phyloP scores from a whole-genome alignment of 2,329 filamentous ascomycete species.

The Trichophyton equinum region DNA sequence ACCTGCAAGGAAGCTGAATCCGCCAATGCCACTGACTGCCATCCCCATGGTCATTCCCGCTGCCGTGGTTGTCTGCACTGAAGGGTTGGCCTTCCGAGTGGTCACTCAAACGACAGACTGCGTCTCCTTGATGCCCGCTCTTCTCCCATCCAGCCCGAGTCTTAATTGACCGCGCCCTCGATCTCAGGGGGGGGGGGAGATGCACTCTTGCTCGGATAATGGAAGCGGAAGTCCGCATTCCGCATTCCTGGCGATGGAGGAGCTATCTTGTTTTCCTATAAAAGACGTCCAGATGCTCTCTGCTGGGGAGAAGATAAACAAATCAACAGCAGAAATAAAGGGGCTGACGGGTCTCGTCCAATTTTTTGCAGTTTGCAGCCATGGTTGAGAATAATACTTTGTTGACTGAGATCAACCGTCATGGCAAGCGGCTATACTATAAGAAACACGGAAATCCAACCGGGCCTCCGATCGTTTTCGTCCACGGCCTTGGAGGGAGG shows the following conservation, averaged over 20 bases:
- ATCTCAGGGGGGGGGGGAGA: neutral
- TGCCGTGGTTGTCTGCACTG: neutral
- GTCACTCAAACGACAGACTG: neutral
- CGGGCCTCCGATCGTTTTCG: constrained; percentile 34
- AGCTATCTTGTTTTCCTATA: neutral
- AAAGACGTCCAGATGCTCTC: neutral
- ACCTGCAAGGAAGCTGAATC: too few species aligned
- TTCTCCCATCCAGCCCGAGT: neutral
- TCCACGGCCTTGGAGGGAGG: constrained; percentile 44
- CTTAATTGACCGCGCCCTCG: neutral
- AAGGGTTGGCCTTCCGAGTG: neutral
- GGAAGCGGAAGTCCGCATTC: constrained; percentile 1
- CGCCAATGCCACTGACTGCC: neutral
- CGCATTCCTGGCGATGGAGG: neutral
- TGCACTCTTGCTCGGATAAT: neutral
- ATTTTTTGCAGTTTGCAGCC: neutral
- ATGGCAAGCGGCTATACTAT: constrained; percentile 33
- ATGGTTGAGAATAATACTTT: neutral
- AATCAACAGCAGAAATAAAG: neutral
- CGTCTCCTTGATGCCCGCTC: neutral
- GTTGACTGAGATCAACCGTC: constrained; percentile 17
- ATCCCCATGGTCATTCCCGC: neutral
- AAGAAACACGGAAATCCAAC: constrained; percentile 18
- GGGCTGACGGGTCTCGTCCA: neutral
- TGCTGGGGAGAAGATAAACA: neutral